A percentile compares a stretch with the other conserved stretches of the same genome.
Evolutionary conservation across 2,329 filamentous ascomycete species (phyloP).

Genomic region (Ascochyta fabae): DNA sequence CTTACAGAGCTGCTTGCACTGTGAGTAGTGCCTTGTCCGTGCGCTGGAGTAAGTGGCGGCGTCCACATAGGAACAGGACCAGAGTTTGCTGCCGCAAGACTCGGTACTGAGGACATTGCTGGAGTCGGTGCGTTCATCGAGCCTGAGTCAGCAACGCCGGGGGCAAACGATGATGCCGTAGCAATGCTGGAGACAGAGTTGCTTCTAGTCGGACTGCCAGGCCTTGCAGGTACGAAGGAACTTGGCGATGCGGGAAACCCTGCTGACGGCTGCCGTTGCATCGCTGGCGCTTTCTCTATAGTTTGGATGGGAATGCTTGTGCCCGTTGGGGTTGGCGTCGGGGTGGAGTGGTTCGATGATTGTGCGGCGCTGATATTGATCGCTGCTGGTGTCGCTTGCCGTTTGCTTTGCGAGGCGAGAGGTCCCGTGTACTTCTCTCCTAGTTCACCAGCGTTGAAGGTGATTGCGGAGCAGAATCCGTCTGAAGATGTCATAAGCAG

Average conservation of each 20-base stretch:
- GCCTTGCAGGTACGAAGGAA: slow-evolving; percentile 62
- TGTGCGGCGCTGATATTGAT: slow-evolving; percentile 52
- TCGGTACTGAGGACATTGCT: slow-evolving; percentile 76
- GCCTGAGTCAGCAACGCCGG: slow-evolving; percentile 40
- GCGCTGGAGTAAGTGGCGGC: slow-evolving; percentile 83
- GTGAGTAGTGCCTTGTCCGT: slow-evolving; percentile 51
- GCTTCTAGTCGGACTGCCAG: slow-evolving; percentile 81
- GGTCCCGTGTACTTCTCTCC: slow-evolving; percentile 81
- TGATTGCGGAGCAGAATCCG: slow-evolving; percentile 92
- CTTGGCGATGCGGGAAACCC: slow-evolving; percentile 63
- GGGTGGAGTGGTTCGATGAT: slow-evolving; percentile 68
- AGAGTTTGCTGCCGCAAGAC: slow-evolving; percentile 76
- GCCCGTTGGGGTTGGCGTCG: slow-evolving; percentile 73
- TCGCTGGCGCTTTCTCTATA: slow-evolving; percentile 60
- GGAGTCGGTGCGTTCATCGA: slow-evolving; percentile 78
- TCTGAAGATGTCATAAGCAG: slow-evolving; percentile 97
- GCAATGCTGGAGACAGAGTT: slow-evolving; percentile 83
- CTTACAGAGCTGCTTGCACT: slow-evolving; percentile 63
- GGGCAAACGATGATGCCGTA: slow-evolving; percentile 64
- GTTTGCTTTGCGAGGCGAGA: slow-evolving; percentile 45
- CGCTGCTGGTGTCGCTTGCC: slow-evolving; percentile 45
- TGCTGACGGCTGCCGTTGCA: slow-evolving; percentile 60
- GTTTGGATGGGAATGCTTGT: slow-evolving; percentile 64
- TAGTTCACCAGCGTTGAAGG: slow-evolving; percentile 83
- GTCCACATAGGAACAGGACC: slow-evolving; percentile 76